A percentile compares a stretch with the other conserved stretches of the same genome.
phyloP scores from a whole-genome alignment of 495 filamentous ascomycete genomes.

The Cercophora sp. region DNA sequence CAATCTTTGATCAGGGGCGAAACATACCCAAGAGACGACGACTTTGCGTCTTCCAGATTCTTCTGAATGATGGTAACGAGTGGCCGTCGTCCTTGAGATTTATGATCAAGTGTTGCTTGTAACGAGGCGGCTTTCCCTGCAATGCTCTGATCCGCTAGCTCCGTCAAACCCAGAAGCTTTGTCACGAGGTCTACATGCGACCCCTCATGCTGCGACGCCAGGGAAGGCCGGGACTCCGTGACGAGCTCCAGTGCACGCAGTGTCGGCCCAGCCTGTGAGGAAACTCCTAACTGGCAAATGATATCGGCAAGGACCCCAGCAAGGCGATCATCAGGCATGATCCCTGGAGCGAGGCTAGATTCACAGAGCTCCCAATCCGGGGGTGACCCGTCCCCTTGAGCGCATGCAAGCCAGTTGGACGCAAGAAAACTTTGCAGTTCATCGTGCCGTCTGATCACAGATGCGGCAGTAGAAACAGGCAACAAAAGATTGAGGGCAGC shows the following conservation, averaged over 20 bases:
- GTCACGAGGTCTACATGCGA: constrained; percentile 40
- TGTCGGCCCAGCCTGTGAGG: constrained; percentile 14
- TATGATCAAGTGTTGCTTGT: constrained; percentile 31
- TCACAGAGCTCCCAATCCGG: constrained; percentile 37
- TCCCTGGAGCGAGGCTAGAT: constrained; percentile 31
- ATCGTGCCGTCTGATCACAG: constrained; percentile 23
- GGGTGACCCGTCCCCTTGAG: constrained; percentile 13
- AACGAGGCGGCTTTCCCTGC: constrained; percentile 30
- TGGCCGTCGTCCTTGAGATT: constrained; percentile 26
- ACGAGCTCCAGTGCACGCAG: constrained; percentile 40
- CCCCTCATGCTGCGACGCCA: constrained; percentile 31
- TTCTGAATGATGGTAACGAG: constrained; percentile 36
- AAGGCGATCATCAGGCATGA: constrained; percentile 24
- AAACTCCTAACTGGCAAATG: constrained; percentile 16
- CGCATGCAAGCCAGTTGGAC: constrained; percentile 29
- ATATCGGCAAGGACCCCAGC: constrained; percentile 27
- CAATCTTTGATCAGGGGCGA: background rate
- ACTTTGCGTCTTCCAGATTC: constrained; percentile 37
- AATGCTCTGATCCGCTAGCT: constrained; percentile 31
- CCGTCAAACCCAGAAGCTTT: constrained; percentile 41
- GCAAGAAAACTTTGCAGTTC: constrained; percentile 40
- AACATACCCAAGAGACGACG: constrained; percentile 40
- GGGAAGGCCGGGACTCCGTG: constrained; percentile 28
- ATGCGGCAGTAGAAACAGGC: constrained; percentile 28
- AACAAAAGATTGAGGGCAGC: constrained; percentile 36